Conservation (phyloP, 768 basidiomycete species). For the Calvatia gigantea region DNA sequence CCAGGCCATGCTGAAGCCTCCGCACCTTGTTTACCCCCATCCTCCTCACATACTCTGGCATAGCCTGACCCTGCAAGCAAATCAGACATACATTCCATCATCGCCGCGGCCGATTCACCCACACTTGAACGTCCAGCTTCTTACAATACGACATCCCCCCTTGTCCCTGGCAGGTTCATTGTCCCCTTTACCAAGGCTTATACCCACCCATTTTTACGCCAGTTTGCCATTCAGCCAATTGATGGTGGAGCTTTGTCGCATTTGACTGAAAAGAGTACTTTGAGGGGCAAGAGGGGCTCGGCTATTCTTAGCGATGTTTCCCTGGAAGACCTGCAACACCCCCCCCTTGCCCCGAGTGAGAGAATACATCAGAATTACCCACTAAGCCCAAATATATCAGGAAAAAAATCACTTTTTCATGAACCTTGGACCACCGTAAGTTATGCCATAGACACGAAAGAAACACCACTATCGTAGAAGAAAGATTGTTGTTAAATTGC, state of each 20-base stretch:
- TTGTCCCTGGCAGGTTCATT: not conserved
- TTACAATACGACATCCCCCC: not conserved
- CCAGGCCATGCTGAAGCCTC: not conserved
- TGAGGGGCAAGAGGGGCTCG: not conserved
- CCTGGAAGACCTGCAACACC: slow-evolving; percentile 4
- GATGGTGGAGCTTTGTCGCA: not conserved
- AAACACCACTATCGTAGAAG: not conserved
- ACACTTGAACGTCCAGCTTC: not conserved
- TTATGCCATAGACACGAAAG: not conserved
- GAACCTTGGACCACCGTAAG: not conserved
- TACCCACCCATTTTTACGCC: not conserved
- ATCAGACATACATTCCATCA: not conserved
- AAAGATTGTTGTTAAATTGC: slow-evolving; percentile 5
- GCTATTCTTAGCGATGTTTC: slow-evolving; percentile 13
- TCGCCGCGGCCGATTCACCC: not conserved
- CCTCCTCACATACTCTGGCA: slow-evolving; percentile 8
- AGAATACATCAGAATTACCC: not conserved
- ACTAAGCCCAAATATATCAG: slow-evolving; percentile 8
- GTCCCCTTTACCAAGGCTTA: not conserved
- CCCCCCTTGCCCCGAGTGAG: slow-evolving; percentile 10
- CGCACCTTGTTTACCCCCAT: not conserved
- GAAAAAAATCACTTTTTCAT: not conserved
- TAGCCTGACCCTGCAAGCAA: slow-evolving; percentile 1
- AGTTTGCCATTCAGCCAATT: not conserved
- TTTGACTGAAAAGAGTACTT: too few species aligned